Conservation (phyloP, 768 basidiomycete genomes). For the Leccinum subtestaceum region DNA sequence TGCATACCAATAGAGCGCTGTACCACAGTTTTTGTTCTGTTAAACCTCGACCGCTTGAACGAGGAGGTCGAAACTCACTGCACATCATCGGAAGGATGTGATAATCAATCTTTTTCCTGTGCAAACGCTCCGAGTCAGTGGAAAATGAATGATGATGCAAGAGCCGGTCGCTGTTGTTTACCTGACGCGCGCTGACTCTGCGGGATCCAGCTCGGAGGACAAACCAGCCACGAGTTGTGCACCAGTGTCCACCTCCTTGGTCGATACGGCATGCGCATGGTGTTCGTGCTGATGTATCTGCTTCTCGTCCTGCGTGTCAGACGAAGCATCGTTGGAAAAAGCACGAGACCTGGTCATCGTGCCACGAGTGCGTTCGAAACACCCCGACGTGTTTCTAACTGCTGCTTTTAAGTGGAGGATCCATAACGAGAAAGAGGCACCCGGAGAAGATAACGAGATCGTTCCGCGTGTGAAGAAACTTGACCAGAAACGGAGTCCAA, state of each 20-base stretch:
- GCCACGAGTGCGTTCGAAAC: neutral
- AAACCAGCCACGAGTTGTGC: slow-evolving; percentile 53
- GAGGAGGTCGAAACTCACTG: slow-evolving; percentile 41
- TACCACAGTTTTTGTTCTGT: neutral
- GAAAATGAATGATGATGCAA: neutral
- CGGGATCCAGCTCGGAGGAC: slow-evolving; percentile 44
- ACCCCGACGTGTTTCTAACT: neutral
- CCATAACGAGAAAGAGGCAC: neutral
- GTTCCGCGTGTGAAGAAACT: slow-evolving; percentile 10
- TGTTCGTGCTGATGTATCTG: neutral
- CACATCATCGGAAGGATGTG: slow-evolving; percentile 74
- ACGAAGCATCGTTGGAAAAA: slow-evolving; percentile 10
- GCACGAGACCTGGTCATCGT: slow-evolving; percentile 2
- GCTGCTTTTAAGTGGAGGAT: slow-evolving; percentile 8
- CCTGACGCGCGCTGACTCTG: slow-evolving; percentile 36
- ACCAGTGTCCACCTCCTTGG: slow-evolving; percentile 57
- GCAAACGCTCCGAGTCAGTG: neutral
- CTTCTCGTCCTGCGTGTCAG: slow-evolving; percentile 16
- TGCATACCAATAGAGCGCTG: slow-evolving; percentile 55
- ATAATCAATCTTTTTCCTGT: slow-evolving; percentile 60
- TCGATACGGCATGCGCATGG: slow-evolving; percentile 31
- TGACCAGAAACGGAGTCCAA: neutral
- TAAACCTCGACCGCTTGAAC: neutral
- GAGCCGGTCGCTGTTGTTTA: neutral
- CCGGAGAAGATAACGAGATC: neutral